phyloP scores from a whole-genome alignment of 2,329 filamentous ascomycete genomes.

The Calycina herbarum region DNA sequence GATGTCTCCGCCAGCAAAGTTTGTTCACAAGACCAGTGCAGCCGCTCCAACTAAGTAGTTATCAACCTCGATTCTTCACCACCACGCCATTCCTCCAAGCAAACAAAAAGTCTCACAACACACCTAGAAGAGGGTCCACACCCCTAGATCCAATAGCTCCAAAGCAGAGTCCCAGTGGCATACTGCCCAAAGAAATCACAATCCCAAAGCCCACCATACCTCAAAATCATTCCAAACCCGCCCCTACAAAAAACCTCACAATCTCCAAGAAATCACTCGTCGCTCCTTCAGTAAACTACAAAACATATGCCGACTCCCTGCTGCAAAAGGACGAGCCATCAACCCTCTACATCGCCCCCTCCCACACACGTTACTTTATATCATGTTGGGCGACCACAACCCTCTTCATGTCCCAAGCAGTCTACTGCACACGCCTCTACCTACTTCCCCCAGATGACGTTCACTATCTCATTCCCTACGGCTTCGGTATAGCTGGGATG shows the following conservation, averaged over 20 bases:
- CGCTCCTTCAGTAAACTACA: neutral
- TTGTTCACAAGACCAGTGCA: conserved; percentile 20
- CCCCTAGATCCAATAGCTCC: neutral
- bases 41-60: conserved; percentile 19
- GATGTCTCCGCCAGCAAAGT: conserved; percentile 31
- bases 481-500: conserved; percentile 59
- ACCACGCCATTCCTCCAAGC: conserved; percentile 26
- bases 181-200: neutral
- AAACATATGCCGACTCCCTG: neutral
- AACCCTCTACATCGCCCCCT: conserved; percentile 48
- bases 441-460: conserved; percentile 52
- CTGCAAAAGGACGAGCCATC: neutral
- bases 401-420: conserved; percentile 53
- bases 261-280: neutral
- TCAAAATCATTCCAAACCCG: neutral
- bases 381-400: conserved; percentile 57
- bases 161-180: neutral
- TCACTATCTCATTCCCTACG: conserved; percentile 55
- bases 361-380: conserved; percentile 62
- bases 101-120: conserved; percentile 20
- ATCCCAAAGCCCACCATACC: neutral
- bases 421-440: conserved; percentile 53
- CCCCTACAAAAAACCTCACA: neutral
- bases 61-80: conserved; percentile 26
- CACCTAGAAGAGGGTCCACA: conserved; percentile 10